Conservation (phyloP, 192 early-diverging fungal genomes). For the Glomus cerebriforme region DNA sequence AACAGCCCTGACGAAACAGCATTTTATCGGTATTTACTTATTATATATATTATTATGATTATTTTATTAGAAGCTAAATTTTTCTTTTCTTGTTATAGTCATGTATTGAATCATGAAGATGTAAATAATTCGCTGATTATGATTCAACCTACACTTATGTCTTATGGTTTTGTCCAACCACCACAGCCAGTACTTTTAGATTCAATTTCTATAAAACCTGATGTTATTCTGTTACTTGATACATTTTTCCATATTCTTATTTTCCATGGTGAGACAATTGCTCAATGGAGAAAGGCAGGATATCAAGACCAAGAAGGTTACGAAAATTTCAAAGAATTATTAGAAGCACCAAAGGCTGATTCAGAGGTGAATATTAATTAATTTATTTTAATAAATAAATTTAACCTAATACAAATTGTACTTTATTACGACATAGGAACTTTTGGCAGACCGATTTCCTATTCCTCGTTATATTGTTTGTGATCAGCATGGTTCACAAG, state of each 20-base stretch:
- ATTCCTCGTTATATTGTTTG: slow-evolving; percentile 98
- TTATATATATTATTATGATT: neutral
- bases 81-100: slow-evolving; percentile 56
- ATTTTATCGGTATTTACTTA: slow-evolving; percentile 66
- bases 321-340: slow-evolving; percentile 88
- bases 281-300: slow-evolving; percentile 92
- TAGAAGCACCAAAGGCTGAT: slow-evolving; percentile 88
- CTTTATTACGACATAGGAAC: slow-evolving; percentile 58
- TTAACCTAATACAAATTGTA: neutral
- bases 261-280: slow-evolving; percentile 98
- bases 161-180: slow-evolving; percentile 83
- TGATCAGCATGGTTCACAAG: slow-evolving; percentile 96
- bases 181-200: slow-evolving; percentile 93
- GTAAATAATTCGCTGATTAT: slow-evolving; percentile 97
- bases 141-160: slow-evolving; percentile 98
- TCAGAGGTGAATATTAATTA: slow-evolving; percentile 57
- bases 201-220: slow-evolving; percentile 97
- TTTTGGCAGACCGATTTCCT: slow-evolving; percentile 94
- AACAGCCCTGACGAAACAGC: slow-evolving; percentile 98
- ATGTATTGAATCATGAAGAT: slow-evolving; percentile 94
- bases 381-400: neutral
- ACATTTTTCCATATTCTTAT: slow-evolving; percentile 99
- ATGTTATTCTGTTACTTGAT: slow-evolving; percentile 90
- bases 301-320: slow-evolving; percentile 96
- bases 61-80: neutral